A percentile compares a stretch with the other conserved stretches of the same genome.
phyloP scores from a whole-genome alignment of 257 asterid genomes.

The Paraleonurus japonicus region DNA sequence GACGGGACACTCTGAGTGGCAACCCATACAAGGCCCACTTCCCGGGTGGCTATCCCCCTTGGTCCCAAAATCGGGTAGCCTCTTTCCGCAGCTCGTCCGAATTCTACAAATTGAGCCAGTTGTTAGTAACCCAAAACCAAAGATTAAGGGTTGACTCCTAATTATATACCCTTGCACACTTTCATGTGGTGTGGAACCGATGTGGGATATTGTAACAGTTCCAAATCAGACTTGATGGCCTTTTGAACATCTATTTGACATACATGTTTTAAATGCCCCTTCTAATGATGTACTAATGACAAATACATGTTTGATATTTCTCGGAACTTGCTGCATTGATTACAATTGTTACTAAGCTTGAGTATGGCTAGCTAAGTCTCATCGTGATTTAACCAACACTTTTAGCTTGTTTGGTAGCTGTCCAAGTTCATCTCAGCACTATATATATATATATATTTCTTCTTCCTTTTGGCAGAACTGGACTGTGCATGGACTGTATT shows the following conservation, averaged over 20 bases:
- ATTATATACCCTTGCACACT: no score
- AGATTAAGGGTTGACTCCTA: no score
- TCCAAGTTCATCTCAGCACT: neutral
- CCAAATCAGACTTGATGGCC: neutral
- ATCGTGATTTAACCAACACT: neutral
- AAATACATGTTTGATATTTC: neutral
- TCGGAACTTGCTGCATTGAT: neutral
- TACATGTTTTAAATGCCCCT: neutral
- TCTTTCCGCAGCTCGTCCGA: no score
- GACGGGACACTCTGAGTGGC: no score
- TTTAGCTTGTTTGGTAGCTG: neutral
- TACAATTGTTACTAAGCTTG: neutral
- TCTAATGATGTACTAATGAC: neutral
- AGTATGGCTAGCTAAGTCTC: neutral
- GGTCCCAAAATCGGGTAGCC: no score
- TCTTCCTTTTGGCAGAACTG: constrained; percentile 58
- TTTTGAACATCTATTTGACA: neutral
- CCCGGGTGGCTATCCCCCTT: no score
- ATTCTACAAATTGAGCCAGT: no score
- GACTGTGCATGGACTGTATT: constrained; percentile 91
- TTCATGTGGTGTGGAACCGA: no score
- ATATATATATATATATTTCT: neutral
- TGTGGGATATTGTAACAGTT: no score
- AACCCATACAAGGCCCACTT: no score
- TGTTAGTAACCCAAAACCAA: no score